These are phyloP conservation scores for Dactylis glomerata DNA, from an alignment of 176 grass and related monocot species.

Conservation along the genomic window DNA sequence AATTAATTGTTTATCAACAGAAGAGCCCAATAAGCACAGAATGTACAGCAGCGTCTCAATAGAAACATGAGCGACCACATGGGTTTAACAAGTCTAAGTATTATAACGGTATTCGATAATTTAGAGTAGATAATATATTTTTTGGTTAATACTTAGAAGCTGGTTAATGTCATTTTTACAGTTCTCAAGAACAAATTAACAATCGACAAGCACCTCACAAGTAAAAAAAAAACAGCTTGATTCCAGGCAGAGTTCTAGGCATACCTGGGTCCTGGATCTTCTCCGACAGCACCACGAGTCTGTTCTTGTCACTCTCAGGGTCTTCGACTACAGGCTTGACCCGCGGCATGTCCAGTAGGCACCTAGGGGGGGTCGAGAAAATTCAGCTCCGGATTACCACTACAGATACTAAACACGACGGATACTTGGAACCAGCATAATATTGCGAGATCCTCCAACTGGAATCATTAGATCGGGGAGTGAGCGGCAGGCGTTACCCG, in stretches of 20 bases:
- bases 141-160: not conserved
- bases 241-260: constrained; percentile 1
- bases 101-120: not conserved
- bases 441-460: not conserved
- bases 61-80: not conserved
- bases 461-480: constrained; percentile 9
- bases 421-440: not conserved
- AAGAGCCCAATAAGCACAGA: constrained; percentile 13
- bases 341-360: constrained; percentile 67
- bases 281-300: constrained; percentile 80
- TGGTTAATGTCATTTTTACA: not conserved
- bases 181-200: not conserved
- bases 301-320: constrained; percentile 61
- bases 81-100: not conserved
- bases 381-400: not conserved
- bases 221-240: not conserved
- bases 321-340: constrained; percentile 89
- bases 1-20: not conserved
- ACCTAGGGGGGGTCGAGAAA: constrained; percentile 26
- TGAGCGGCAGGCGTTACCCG: constrained; percentile 38
- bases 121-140: not conserved
- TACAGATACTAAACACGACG: not conserved
- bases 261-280: constrained; percentile 70
- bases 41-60: not conserved
- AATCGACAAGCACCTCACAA: not conserved